These are phyloP conservation scores for Gymnopus androsaceus DNA, from an alignment of 1,284 basidiomycete genomes.

Conservation along the genomic window DNA sequence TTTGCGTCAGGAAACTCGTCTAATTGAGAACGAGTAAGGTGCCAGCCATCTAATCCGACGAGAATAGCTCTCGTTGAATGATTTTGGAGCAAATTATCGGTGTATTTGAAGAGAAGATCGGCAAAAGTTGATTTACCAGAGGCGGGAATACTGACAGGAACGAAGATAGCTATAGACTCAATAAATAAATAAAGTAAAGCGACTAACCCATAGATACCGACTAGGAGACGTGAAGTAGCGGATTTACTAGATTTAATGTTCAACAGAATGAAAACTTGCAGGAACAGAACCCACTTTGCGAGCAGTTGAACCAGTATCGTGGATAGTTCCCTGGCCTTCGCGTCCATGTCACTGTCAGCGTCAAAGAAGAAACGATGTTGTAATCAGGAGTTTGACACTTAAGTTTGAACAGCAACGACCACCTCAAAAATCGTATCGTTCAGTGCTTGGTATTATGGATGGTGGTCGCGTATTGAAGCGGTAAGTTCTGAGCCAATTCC, in stretches of 20 bases:
- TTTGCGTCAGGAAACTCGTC: constrained; percentile 70
- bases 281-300: constrained; percentile 30
- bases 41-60: constrained; percentile 87
- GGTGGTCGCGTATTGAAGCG: constrained; percentile 7
- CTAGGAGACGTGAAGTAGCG: constrained; percentile 57
- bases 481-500: background rate
- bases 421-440: background rate
- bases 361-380: background rate
- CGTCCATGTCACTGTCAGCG: constrained; percentile 31
- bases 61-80: constrained; percentile 46
- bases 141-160: constrained; percentile 82
- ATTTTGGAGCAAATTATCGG: constrained; percentile 42
- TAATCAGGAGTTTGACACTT: background rate
- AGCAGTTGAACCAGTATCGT: constrained; percentile 36
- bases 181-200: too few species aligned
- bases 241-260: constrained; percentile 40
- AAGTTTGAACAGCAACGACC: background rate
- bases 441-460: background rate
- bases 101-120: constrained; percentile 49
- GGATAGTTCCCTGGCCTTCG: constrained; percentile 34
- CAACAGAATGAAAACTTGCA: background rate
- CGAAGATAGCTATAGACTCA: too few species aligned
- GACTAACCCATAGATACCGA: constrained; percentile 79
- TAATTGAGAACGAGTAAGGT: constrained; percentile 68
- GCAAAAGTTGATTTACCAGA: constrained; percentile 83